Evolutionary conservation across 306 rosid genomes (phyloP).

Genomic region (Fragaria ananassa): DNA sequence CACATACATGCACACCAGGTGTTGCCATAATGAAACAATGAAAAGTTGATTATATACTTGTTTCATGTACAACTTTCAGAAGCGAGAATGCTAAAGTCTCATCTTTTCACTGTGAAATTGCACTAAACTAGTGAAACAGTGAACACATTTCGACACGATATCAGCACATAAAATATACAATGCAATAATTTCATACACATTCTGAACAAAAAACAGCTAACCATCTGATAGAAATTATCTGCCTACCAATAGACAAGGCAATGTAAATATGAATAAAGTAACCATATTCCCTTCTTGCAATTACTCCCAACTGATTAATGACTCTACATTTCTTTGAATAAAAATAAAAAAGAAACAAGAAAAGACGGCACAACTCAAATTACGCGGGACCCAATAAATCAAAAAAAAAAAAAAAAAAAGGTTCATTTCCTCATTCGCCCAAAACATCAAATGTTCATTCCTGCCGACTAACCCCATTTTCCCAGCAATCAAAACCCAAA

Average conservation of each 20-base stretch:
- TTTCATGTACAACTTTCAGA: not conserved
- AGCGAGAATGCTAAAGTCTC: not conserved
- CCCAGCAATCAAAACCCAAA: slow-evolving; percentile 21
- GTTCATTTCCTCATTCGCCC: not conserved
- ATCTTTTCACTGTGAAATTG: not conserved
- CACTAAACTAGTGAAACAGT: not conserved
- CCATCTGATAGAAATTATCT: not conserved
- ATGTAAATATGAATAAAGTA: not conserved
- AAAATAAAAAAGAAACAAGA: not conserved
- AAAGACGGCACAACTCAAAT: not conserved
- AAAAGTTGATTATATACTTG: not conserved
- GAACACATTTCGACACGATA: not conserved
- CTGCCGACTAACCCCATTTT: not conserved
- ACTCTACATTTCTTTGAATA: not conserved
- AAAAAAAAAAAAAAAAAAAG: not conserved
- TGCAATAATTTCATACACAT: not conserved
- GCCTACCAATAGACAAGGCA: slow-evolving; percentile 1
- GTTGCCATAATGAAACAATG: not conserved
- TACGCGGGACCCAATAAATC: slow-evolving; percentile 19
- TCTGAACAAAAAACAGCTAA: not conserved
- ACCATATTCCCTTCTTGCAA: not conserved
- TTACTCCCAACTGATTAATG: slow-evolving; percentile 2
- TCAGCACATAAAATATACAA: not conserved
- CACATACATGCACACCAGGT: not conserved
- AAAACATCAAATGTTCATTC: not conserved